Evolutionary conservation across 78 protist species (phyloP).

Genomic region (Protostelium mycophagum): DNA sequence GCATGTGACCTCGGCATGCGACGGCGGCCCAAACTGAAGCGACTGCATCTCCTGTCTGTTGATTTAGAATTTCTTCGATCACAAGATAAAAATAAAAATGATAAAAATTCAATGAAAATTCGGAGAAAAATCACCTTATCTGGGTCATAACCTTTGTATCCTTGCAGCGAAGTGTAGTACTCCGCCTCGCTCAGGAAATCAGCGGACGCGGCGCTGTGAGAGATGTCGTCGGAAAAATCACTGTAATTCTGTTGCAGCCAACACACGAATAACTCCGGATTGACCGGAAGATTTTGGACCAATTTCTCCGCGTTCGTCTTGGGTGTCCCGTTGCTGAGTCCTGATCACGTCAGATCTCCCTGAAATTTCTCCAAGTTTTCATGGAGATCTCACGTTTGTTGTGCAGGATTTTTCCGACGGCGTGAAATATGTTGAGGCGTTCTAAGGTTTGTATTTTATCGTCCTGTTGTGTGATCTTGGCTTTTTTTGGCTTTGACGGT

Average conservation of each 20-base stretch:
- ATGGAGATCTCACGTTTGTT: neutral
- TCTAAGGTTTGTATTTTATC: neutral
- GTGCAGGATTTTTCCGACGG: neutral
- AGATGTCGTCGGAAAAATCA: neutral
- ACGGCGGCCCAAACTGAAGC: neutral
- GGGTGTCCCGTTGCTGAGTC: neutral
- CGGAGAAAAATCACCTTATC: neutral
- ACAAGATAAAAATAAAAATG: too few species aligned
- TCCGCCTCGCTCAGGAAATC: neutral
- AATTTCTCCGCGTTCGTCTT: neutral
- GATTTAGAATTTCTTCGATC: too few species aligned
- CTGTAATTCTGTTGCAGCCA: neutral
- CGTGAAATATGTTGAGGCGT: neutral
- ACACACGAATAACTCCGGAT: neutral
- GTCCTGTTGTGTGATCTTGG: neutral
- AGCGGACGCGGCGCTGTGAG: neutral
- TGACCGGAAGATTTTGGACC: neutral
- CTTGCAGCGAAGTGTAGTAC: neutral
- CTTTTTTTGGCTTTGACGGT: neutral
- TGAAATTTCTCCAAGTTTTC: too few species aligned
- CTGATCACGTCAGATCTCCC: too few species aligned
- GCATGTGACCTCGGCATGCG: neutral
- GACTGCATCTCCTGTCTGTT: neutral
- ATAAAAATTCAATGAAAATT: neutral
- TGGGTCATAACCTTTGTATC: neutral